These are phyloP conservation scores for Gypsophila paniculata DNA, from an alignment of 179 eudicot species.

Conservation along the genomic window DNA sequence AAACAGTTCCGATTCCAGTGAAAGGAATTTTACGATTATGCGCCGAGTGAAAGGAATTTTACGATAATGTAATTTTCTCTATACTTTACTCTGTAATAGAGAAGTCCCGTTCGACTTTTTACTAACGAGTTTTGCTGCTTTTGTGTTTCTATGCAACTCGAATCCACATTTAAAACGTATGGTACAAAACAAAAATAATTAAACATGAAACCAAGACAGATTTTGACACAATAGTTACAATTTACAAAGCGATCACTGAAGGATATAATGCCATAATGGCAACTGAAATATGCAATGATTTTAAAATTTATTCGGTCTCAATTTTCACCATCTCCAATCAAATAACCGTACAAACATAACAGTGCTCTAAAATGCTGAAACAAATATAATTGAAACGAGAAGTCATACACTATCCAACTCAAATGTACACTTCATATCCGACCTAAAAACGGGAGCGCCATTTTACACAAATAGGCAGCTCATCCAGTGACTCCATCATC, in stretches of 20 bases:
- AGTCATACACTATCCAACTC: conserved; percentile 6
- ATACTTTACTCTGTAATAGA: too few relatives aligned
- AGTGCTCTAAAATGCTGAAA: background rate
- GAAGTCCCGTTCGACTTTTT: too few relatives aligned
- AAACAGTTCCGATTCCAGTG: too few relatives aligned
- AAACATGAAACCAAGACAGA: too few relatives aligned
- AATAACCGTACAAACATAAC: background rate
- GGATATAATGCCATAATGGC: too few relatives aligned
- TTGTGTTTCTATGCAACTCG: too few relatives aligned
- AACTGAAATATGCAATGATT: conserved; percentile 8
- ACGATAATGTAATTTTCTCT: too few relatives aligned
- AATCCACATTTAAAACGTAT: too few relatives aligned
- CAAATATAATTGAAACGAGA: background rate
- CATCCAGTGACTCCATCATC: background rate
- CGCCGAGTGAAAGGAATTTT: background rate
- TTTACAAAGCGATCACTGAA: too few relatives aligned
- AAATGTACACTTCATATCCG: conserved; percentile 15
- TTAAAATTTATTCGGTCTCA: background rate
- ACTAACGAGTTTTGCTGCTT: too few relatives aligned
- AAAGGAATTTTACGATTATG: background rate
- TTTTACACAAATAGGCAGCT: background rate
- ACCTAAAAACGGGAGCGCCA: conserved; percentile 10
- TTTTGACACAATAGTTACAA: too few relatives aligned
- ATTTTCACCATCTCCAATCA: background rate
- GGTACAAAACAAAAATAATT: too few relatives aligned